Conservation (phyloP, 768 basidiomycete genomes). For the Trametes gibbosa region DNA sequence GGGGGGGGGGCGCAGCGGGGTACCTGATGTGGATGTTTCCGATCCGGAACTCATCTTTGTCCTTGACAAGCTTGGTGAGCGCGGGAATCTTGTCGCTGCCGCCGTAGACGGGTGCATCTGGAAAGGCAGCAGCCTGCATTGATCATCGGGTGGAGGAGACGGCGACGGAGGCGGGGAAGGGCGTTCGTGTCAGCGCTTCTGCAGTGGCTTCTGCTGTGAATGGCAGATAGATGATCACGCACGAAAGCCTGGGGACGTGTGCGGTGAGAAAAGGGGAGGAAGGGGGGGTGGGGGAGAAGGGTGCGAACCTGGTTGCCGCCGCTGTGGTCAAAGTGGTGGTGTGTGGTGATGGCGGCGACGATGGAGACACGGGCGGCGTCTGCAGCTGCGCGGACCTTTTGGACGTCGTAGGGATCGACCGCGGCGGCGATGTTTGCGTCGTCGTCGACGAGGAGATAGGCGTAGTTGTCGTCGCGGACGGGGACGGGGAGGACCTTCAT, state of each 20-base stretch:
- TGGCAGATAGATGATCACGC: slow-evolving; percentile 25
- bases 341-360: slow-evolving; percentile 81
- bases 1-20: slow-evolving; percentile 12
- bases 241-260: slow-evolving; percentile 43
- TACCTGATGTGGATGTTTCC: slow-evolving; percentile 64
- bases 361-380: slow-evolving; percentile 59
- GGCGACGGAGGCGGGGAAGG: too few species aligned
- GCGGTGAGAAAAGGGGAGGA: not conserved
- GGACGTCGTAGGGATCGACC: slow-evolving; percentile 77
- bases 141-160: too few species aligned
- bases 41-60: slow-evolving; percentile 78
- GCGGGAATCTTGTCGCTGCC: slow-evolving; percentile 72
- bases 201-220: not conserved
- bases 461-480: slow-evolving; percentile 81
- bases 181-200: not conserved
- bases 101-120: slow-evolving; percentile 62
- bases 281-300: slow-evolving; percentile 11
- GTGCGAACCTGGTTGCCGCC: slow-evolving; percentile 82
- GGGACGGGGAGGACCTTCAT: slow-evolving; percentile 83
- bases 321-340: slow-evolving; percentile 88
- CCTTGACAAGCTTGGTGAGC: slow-evolving; percentile 71
- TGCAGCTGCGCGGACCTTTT: slow-evolving; percentile 64
- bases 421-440: slow-evolving; percentile 65
- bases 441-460: slow-evolving; percentile 78
- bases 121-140: slow-evolving; percentile 40